Conservation (phyloP, 192 early-diverging fungal genomes). For the Rhizoclosmatium globosum region DNA sequence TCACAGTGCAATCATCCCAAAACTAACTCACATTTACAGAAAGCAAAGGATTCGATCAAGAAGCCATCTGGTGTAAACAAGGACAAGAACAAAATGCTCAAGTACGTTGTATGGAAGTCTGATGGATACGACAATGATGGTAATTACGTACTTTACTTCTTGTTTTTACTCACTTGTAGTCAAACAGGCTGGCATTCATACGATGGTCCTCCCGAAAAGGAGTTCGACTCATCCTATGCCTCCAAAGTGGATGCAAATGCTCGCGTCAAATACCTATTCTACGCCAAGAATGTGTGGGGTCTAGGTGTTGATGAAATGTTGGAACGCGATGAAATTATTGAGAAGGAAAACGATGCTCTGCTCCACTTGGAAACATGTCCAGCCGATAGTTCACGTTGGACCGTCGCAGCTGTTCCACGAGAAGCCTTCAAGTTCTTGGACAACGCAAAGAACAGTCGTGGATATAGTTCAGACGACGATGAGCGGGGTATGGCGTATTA, state of each 20-base stretch:
- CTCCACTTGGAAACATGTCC: background rate
- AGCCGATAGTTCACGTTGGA: background rate
- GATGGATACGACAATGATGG: constrained; percentile 5
- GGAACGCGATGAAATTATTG: background rate
- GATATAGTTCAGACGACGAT: too few relatives aligned
- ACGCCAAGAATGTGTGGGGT: background rate
- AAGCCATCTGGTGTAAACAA: background rate
- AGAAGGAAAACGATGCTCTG: background rate
- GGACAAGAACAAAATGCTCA: constrained; percentile 5
- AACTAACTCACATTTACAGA: background rate
- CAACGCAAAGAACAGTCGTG: background rate
- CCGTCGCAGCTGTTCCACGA: background rate
- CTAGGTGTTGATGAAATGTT: constrained; percentile 5
- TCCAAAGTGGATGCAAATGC: constrained; percentile 7
- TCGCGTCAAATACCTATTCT: background rate
- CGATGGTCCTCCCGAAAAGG: background rate
- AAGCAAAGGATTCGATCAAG: background rate
- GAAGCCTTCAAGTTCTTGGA: constrained; percentile 9
- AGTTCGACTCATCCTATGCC: background rate
- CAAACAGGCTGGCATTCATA: constrained; percentile 3
- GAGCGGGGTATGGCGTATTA: too few relatives aligned
- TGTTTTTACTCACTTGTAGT: background rate
- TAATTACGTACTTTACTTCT: background rate
- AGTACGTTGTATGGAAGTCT: constrained; percentile 1
- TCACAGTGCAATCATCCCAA: background rate